A percentile compares a stretch with the other conserved stretches of the same genome.
These are phyloP conservation scores for Gracilariopsis chorda DNA, from an alignment of 23 red algal genomes.

Conservation along the genomic window DNA sequence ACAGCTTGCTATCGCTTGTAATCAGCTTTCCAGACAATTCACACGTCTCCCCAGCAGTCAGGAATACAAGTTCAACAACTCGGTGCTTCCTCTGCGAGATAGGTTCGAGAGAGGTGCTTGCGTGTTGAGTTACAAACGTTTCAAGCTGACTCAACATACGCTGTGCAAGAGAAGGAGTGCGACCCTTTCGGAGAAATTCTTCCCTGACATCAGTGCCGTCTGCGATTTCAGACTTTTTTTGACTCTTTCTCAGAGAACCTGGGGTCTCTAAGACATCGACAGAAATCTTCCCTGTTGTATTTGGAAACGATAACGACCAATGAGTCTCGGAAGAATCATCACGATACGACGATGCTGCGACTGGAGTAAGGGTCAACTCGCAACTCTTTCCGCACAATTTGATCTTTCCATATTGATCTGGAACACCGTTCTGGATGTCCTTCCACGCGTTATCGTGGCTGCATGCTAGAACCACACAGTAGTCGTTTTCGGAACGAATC, in stretches of 20 bases:
- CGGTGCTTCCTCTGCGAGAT: neutral
- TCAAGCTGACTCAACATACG: constrained; percentile 28
- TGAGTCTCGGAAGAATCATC: neutral
- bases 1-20: neutral
- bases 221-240: neutral
- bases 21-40: constrained; percentile 15
- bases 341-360: constrained; percentile 4
- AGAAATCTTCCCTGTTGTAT: neutral
- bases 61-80: neutral
- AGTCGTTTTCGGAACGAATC: constrained; percentile 45
- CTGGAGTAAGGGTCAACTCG: constrained; percentile 22
- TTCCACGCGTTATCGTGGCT: constrained; percentile 62
- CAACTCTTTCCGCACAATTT: constrained; percentile 17
- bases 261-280: neutral
- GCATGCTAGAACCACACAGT: constrained; percentile 23
- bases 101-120: neutral
- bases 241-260: neutral
- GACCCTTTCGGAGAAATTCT: neutral
- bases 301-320: constrained; percentile 45
- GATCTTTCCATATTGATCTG: constrained; percentile 25
- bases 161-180: constrained; percentile 44
- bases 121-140: constrained; percentile 6
- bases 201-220: neutral
- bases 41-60: constrained; percentile 12
- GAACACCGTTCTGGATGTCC: neutral